These are phyloP conservation scores for Plasmodium berghei DNA, from an alignment of 169 alveolate genomes.

Conservation along the genomic window DNA sequence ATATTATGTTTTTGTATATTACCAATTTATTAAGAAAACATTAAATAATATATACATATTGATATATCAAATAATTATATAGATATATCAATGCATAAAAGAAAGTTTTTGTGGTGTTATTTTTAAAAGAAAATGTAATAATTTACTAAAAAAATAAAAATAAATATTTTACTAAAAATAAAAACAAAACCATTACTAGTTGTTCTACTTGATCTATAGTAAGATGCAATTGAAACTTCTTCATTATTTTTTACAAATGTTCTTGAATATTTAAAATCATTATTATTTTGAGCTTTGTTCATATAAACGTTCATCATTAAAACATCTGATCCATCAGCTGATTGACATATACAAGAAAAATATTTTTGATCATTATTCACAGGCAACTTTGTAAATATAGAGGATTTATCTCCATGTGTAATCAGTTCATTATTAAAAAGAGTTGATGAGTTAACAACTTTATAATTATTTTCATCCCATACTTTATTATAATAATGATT, in stretches of 20 bases:
- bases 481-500: conserved; percentile 9
- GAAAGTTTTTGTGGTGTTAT: too few relatives aligned
- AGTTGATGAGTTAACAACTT: conserved; percentile 1
- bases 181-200: too few relatives aligned
- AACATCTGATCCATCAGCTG: conserved; percentile 10
- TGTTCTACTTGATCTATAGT: too few relatives aligned
- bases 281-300: conserved; percentile 22
- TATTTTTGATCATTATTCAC: conserved; percentile 4
- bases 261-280: too few relatives aligned
- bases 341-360: conserved; percentile 57
- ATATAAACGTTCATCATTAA: conserved; percentile 67
- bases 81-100: too few relatives aligned
- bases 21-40: too few relatives aligned
- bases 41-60: too few relatives aligned
- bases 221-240: not conserved
- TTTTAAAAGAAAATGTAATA: too few relatives aligned
- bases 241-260: not conserved
- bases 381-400: conserved; percentile 23
- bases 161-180: too few relatives aligned
- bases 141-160: too few relatives aligned
- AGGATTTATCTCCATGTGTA: conserved; percentile 25
- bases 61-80: too few relatives aligned
- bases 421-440: not conserved
- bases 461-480: conserved; percentile 42
- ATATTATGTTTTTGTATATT: too few relatives aligned